These are phyloP conservation scores for Verbascum thapsus DNA, from an alignment of 257 asterid genomes.

Conservation along the genomic window DNA sequence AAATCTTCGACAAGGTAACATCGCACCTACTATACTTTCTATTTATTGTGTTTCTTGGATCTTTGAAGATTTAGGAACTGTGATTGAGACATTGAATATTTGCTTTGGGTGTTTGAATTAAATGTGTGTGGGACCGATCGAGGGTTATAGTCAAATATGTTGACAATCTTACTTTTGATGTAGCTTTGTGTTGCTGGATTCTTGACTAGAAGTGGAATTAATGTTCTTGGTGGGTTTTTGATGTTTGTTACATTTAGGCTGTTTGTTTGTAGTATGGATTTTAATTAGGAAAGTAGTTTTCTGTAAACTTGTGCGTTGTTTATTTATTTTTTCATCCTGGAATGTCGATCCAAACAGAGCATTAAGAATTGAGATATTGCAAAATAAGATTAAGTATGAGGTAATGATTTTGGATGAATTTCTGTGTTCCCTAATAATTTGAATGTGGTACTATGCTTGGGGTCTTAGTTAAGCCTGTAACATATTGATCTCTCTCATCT, in stretches of 20 bases:
- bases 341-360: no score
- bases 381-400: constrained; percentile 14
- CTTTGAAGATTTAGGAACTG: constrained; percentile 12
- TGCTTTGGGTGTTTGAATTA: constrained; percentile 8
- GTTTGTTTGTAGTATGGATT: no score
- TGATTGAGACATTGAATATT: background rate
- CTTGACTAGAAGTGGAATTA: constrained; percentile 9
- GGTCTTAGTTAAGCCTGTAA: constrained; percentile 25
- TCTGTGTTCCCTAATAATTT: background rate
- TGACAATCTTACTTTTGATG: constrained; percentile 29
- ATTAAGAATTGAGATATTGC: constrained; percentile 16
- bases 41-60: constrained; percentile 21
- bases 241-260: constrained; percentile 10
- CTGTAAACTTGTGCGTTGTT: no score
- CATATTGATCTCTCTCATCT: background rate
- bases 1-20: constrained; percentile 33
- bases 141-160: constrained; percentile 25
- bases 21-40: background rate
- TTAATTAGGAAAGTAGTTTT: no score
- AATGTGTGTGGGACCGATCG: background rate
- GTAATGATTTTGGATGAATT: constrained; percentile 1
- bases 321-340: no score
- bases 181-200: constrained; percentile 1
- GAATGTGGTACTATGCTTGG: constrained; percentile 13
- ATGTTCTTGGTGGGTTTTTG: constrained; percentile 7